Evolutionary conservation across 73 alveolate genomes (phyloP).

Genomic region (Chromera velia): DNA sequence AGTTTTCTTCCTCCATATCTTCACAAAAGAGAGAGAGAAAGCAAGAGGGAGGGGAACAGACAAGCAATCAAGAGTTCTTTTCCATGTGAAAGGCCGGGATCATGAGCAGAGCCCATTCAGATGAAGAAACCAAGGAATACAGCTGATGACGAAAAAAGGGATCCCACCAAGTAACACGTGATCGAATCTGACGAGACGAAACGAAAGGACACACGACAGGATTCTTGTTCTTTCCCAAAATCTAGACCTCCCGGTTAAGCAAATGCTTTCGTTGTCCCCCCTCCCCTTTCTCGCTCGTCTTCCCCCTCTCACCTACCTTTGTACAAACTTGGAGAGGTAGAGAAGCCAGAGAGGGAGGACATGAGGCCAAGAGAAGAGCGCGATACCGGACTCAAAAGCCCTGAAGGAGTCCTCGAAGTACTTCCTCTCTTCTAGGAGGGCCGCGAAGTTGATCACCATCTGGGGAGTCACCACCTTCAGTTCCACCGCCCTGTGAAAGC

Average conservation of each 20-base stretch:
- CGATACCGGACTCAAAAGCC: slow-evolving; percentile 61
- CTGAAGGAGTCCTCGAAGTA: slow-evolving; percentile 63
- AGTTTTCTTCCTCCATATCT: slow-evolving; percentile 60
- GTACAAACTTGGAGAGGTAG: slow-evolving; percentile 54
- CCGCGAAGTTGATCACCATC: slow-evolving; percentile 53
- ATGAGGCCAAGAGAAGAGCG: slow-evolving; percentile 48
- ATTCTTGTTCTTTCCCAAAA: too few species aligned
- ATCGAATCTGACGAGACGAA: slow-evolving; percentile 64
- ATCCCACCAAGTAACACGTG: slow-evolving; percentile 61
- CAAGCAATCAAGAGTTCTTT: too few species aligned
- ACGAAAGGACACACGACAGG: too few species aligned
- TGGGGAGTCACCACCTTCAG: slow-evolving; percentile 60
- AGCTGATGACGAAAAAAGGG: too few species aligned
- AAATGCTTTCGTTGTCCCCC: background rate
- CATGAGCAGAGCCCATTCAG: too few species aligned
- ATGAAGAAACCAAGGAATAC: too few species aligned
- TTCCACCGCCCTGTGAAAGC: slow-evolving; percentile 55
- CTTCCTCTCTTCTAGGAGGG: slow-evolving; percentile 49
- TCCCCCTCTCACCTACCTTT: slow-evolving; percentile 39
- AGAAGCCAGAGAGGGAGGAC: slow-evolving; percentile 52
- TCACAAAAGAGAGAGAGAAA: background rate
- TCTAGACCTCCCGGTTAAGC: too few species aligned
- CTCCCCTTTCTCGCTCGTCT: background rate
- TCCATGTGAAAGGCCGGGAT: too few species aligned
- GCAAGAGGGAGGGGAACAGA: background rate